A percentile compares a stretch with the other conserved stretches of the same genome.
Evolutionary conservation across 208 protist genomes (phyloP).

Genomic region (Leishmania mexicana): DNA sequence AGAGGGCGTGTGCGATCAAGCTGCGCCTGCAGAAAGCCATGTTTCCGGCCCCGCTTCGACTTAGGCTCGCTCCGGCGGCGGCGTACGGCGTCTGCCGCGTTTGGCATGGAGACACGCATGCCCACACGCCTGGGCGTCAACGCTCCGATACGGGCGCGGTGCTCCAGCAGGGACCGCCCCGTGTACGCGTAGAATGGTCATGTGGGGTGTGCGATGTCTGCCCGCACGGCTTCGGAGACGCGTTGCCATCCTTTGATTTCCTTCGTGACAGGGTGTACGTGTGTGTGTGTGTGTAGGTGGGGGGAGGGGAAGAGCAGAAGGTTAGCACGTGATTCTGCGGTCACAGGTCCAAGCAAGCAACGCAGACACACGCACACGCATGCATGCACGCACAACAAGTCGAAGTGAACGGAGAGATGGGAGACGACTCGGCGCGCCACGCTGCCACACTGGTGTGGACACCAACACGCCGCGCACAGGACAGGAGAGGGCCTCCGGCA

Average conservation of each 20-base stretch:
- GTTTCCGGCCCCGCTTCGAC: not conserved
- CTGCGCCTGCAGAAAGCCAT: not conserved
- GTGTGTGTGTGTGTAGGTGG: not conserved
- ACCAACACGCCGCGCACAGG: too few relatives aligned
- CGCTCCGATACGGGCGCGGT: not conserved
- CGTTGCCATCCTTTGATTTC: too few relatives aligned
- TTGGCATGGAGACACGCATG: slow-evolving; percentile 1
- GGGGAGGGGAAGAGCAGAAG: not conserved
- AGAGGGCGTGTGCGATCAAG: not conserved
- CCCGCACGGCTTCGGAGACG: too few relatives aligned
- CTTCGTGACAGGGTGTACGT: too few relatives aligned
- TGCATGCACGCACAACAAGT: not conserved
- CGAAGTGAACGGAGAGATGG: not conserved
- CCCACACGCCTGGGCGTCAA: not conserved
- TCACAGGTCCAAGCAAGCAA: not conserved
- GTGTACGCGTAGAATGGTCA: too few relatives aligned
- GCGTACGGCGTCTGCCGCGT: not conserved
- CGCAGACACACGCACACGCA: not conserved
- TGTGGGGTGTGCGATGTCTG: too few relatives aligned
- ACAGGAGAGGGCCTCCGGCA: not conserved
- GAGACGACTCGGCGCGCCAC: not conserved
- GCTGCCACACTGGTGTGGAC: not conserved
- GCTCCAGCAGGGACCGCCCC: too few relatives aligned
- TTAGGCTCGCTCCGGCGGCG: not conserved
- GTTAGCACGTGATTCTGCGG: not conserved